These are phyloP conservation scores for Pseudognaphalium luteoalbum DNA, from an alignment of 129 eudicot species.

Conservation along the genomic window DNA sequence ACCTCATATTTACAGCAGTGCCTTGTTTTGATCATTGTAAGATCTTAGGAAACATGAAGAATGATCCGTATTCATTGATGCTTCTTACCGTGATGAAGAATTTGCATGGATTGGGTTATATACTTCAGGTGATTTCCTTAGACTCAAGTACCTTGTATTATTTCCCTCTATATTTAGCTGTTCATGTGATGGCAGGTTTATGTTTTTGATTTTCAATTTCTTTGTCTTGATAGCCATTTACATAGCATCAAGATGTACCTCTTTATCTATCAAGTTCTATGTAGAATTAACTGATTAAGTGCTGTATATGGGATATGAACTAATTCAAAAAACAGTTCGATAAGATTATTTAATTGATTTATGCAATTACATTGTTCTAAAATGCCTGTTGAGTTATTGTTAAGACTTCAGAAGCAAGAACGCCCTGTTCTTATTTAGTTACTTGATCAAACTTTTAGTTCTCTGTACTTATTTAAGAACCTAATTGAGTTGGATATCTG, in stretches of 20 bases:
- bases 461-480: not conserved
- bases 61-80: slow-evolving; percentile 77
- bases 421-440: slow-evolving; percentile 10
- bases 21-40: slow-evolving; percentile 49
- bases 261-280: slow-evolving; percentile 7
- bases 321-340: slow-evolving; percentile 10
- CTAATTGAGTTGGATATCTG: slow-evolving; percentile 14
- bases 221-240: not conserved
- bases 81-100: slow-evolving; percentile 75
- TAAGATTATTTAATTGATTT: slow-evolving; percentile 23
- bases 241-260: not conserved
- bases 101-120: slow-evolving; percentile 62
- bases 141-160: slow-evolving; percentile 13
- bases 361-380: slow-evolving; percentile 4
- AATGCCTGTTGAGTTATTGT: not conserved
- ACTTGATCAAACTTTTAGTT: not conserved
- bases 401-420: not conserved
- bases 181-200: slow-evolving; percentile 5
- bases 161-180: slow-evolving; percentile 13
- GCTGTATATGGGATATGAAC: slow-evolving; percentile 14
- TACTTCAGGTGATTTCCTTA: slow-evolving; percentile 59
- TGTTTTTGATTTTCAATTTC: not conserved
- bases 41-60: slow-evolving; percentile 88
- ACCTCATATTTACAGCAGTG: slow-evolving; percentile 31
- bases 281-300: slow-evolving; percentile 2